phyloP scores from a whole-genome alignment of 1,139 yeast genomes.

The Candida anutae region DNA sequence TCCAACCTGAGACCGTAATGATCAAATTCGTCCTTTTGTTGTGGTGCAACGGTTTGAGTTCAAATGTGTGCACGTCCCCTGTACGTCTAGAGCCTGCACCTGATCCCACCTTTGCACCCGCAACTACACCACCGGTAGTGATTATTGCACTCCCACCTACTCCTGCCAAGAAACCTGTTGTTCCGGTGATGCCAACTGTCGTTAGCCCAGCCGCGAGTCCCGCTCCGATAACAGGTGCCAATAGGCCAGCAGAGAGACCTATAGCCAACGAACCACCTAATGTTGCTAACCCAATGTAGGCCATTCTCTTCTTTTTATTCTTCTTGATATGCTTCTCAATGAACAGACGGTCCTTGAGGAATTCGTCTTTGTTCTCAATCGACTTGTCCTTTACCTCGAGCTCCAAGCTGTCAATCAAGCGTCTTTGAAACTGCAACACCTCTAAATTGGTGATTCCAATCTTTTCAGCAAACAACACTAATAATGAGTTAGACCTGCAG shows the following conservation, averaged over 20 bases:
- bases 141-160: slow-evolving; percentile 95
- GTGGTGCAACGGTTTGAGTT: slow-evolving; percentile 85
- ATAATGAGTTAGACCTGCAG: slow-evolving; percentile 72
- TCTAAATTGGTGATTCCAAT: slow-evolving; percentile 58
- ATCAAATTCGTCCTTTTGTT: slow-evolving; percentile 82
- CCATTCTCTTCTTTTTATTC: slow-evolving; percentile 59
- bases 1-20: slow-evolving; percentile 96
- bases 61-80: slow-evolving; percentile 91
- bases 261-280: slow-evolving; percentile 94
- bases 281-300: slow-evolving; percentile 91
- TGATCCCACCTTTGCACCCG: slow-evolving; percentile 86
- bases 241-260: slow-evolving; percentile 88
- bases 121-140: slow-evolving; percentile 83
- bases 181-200: slow-evolving; percentile 89
- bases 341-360: slow-evolving; percentile 66
- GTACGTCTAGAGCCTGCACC: slow-evolving; percentile 79
- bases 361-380: slow-evolving; percentile 54
- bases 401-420: slow-evolving; percentile 85
- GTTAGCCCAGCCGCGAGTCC: slow-evolving; percentile 97
- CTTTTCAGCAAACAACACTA: slow-evolving; percentile 56
- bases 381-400: slow-evolving; percentile 59
- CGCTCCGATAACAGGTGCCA: slow-evolving; percentile 98
- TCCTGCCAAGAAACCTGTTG: slow-evolving; percentile 88
- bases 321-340: slow-evolving; percentile 62
- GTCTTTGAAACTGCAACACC: slow-evolving; percentile 79